phyloP scores from a whole-genome alignment of 2,329 filamentous ascomycete species.

The Fusarium ambrosium region DNA sequence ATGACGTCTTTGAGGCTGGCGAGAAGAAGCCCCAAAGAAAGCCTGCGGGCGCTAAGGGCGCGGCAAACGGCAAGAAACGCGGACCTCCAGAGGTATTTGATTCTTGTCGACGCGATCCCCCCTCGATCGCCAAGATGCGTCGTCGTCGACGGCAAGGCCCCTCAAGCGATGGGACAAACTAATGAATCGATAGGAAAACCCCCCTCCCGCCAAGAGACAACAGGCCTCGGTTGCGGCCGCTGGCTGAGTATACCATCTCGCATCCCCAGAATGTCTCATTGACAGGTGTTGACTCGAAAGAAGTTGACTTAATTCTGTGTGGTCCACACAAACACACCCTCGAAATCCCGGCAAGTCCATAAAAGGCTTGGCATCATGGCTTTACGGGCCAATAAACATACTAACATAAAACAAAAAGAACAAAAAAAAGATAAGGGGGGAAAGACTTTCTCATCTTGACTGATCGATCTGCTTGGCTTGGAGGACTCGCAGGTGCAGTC shows the following conservation, averaged over 20 bases:
- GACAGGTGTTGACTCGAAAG: conserved; percentile 24
- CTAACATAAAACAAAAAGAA: conserved; percentile 37
- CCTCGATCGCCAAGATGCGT: conserved; percentile 27
- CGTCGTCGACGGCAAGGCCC: conserved; percentile 10
- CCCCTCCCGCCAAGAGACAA: conserved; percentile 58
- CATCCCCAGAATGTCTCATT: conserved; percentile 20
- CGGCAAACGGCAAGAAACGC: conserved; percentile 62
- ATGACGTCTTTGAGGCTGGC: conserved; percentile 87
- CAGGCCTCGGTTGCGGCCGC: conserved; percentile 58
- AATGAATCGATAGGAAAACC: conserved; percentile 52
- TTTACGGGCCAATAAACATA: conserved; percentile 24
- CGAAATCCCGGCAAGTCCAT: conserved; percentile 34
- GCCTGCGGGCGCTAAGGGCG: conserved; percentile 55
- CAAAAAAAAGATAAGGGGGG: not conserved
- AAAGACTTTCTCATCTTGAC: conserved; percentile 14
- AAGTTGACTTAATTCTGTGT: conserved; percentile 20
- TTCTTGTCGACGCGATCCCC: conserved; percentile 33
- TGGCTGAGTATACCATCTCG: conserved; percentile 49
- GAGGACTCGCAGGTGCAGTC: conserved; percentile 32
- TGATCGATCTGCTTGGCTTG: conserved; percentile 33
- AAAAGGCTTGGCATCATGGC: conserved; percentile 24
- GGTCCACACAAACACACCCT: conserved; percentile 11
- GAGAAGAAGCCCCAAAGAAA: conserved; percentile 80
- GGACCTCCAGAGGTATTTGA: conserved; percentile 61
- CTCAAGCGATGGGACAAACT: conserved; percentile 40